These are phyloP conservation scores for Colletotrichum chrysophilum DNA, from an alignment of 2,329 filamentous ascomycete species.

Conservation along the genomic window DNA sequence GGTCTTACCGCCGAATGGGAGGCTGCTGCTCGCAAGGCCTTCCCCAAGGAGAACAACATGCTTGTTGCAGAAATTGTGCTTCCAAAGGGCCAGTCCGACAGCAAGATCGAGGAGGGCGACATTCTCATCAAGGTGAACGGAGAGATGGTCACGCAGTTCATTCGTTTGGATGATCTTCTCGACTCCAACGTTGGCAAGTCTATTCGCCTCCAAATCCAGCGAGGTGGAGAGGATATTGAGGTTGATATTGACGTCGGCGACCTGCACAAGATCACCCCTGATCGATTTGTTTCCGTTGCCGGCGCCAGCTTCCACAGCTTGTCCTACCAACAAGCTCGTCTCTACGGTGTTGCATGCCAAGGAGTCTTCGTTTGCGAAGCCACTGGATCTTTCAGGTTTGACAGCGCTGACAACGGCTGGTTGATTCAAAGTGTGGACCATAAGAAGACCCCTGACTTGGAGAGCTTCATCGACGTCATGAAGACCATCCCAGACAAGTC, in stretches of 20 bases:
- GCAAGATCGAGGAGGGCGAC: constrained; percentile 91
- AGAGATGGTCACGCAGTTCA: constrained; percentile 91
- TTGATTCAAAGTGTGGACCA: constrained; percentile 92
- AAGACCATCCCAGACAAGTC: constrained; percentile 82
- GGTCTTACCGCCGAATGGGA: constrained; percentile 88
- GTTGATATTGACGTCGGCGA: constrained; percentile 87
- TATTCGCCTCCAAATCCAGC: constrained; percentile 84
- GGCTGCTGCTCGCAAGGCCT: constrained; percentile 78
- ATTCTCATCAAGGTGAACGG: constrained; percentile 93
- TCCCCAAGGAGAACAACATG: constrained; percentile 95
- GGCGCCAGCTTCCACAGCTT: constrained; percentile 95
- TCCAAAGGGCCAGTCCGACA: constrained; percentile 85
- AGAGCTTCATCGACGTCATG: constrained; percentile 91
- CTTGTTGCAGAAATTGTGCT: constrained; percentile 95
- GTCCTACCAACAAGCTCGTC: constrained; percentile 95
- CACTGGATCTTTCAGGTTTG: constrained; percentile 92
- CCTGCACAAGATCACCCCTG: constrained; percentile 92
- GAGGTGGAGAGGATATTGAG: constrained; percentile 86
- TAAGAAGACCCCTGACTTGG: constrained; percentile 85
- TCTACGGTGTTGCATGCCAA: constrained; percentile 90
- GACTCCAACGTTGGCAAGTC: constrained; percentile 83
- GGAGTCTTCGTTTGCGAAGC: constrained; percentile 96
- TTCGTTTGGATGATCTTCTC: constrained; percentile 87
- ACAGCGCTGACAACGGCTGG: constrained; percentile 90
- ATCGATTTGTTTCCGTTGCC: constrained; percentile 92